Evolutionary conservation across 495 filamentous ascomycete genomes (phyloP).

Genomic region (Tuber melanosporum): DNA sequence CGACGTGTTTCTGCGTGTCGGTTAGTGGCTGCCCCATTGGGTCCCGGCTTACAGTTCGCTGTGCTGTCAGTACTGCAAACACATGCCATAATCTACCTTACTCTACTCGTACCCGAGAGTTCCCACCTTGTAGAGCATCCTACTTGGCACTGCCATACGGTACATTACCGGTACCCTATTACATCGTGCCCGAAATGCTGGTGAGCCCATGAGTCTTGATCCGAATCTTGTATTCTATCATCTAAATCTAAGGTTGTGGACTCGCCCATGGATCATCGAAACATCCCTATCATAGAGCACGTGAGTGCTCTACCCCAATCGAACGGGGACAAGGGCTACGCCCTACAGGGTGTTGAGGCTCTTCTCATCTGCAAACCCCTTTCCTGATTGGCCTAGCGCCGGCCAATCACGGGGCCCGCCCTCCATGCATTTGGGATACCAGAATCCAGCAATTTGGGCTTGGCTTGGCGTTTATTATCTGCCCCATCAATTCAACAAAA

Average conservation of each 20-base stretch:
- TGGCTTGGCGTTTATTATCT: too few relatives aligned
- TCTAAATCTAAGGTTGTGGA: background rate
- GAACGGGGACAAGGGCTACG: background rate
- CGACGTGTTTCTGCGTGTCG: constrained; percentile 3
- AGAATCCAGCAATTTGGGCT: background rate
- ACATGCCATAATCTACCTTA: background rate
- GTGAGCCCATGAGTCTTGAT: background rate
- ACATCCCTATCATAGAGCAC: background rate
- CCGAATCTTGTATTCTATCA: background rate
- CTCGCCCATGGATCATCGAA: background rate
- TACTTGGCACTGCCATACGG: background rate
- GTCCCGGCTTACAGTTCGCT: background rate
- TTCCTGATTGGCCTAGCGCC: background rate
- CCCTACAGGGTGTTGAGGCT: background rate
- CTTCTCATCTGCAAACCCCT: background rate
- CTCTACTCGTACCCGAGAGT: background rate
- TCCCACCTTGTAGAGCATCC: background rate
- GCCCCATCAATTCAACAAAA: too few relatives aligned
- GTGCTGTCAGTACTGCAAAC: background rate
- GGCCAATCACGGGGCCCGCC: too few relatives aligned
- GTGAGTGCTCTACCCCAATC: background rate
- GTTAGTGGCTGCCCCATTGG: background rate
- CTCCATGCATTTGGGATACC: too few relatives aligned
- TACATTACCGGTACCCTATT: background rate
- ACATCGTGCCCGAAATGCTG: background rate